These are phyloP conservation scores for Osmanthus fragrans DNA, from an alignment of 257 asterid genomes.

Conservation along the genomic window DNA sequence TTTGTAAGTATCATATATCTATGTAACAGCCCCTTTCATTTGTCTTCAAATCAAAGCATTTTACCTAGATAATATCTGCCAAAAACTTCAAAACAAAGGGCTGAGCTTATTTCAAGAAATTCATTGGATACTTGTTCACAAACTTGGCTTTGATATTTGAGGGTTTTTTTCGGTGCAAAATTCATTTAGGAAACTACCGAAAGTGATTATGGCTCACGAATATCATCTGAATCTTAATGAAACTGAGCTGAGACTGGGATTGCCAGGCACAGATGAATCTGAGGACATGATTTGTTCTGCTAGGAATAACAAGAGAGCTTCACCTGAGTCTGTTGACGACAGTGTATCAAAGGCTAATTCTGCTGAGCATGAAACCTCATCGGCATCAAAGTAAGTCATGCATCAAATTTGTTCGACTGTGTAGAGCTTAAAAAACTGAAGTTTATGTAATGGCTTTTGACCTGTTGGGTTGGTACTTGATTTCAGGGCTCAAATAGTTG, in stretches of 20 bases:
- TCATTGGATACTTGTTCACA: not conserved
- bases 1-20: not conserved
- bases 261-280: slow-evolving; percentile 50
- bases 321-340: slow-evolving; percentile 43
- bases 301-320: slow-evolving; percentile 50
- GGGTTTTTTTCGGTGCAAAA: not conserved
- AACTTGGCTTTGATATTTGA: no score
- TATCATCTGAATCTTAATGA: slow-evolving; percentile 47
- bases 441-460: not conserved
- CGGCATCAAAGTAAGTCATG: slow-evolving; percentile 54
- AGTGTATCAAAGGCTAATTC: slow-evolving; percentile 28
- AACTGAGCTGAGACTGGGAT: slow-evolving; percentile 58
- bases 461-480: not conserved
- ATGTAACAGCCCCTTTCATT: not conserved
- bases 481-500: slow-evolving; percentile 56
- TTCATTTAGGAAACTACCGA: not conserved
- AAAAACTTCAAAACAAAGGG: not conserved
- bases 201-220: slow-evolving; percentile 23
- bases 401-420: not conserved
- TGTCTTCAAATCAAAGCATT: not conserved
- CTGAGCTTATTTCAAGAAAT: not conserved
- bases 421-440: not conserved
- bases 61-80: not conserved
- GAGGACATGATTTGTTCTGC: slow-evolving; percentile 8
- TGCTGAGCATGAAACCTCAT: slow-evolving; percentile 30